Base-by-base conservation (phyloP, 345 rosid species). In the Hibiscus tridactylites region DNA sequence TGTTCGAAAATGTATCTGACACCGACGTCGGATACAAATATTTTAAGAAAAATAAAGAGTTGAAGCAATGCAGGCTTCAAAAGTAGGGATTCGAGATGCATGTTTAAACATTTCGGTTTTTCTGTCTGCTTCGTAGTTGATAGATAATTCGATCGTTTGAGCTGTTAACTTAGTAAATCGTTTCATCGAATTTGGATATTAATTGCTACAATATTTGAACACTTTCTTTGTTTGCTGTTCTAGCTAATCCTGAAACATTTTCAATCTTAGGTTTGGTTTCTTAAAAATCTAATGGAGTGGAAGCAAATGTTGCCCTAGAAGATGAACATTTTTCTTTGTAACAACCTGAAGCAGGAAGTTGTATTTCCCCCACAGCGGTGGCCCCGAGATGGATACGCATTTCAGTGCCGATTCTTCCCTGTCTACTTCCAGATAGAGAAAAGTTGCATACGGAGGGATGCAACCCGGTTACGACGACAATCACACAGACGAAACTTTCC, bases 381-480 rank as follows among this genome's bases (percentile, higher is more conserved):
- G 46, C 39, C 56, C 65, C 57, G 53, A 9, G 28, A 79, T 84
- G 88, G 83, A 80, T 9, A 68, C 31, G 7, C 75, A 61, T 68
- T 66, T 56, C 70, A 60, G 73, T 44, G 84, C 70, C 46, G 75
- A 72, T 67, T 76, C 73, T 68, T 76, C 73, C 71, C 74, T 73
- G 1, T 58, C 78, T 63, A 78, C 52, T 26, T 83, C 81, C 19
- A 87, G 77, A 80, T 95, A 97, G 99, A 87, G 89, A 47, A 95
- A 95, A 86, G 96, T 89, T 31, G 97, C 96, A 0, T 92, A 88
- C 71, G 97, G 97, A 79, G 97, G 97, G 69, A 90, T 90, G 99
- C 97, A 95, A 70, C 89, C 84, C 17, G 97, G 97, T 7, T 92
- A 83, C 75, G 97, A 90, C 46, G 97, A 92, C 88, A 95, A 95